phyloP scores from a whole-genome alignment of 2,329 filamentous ascomycete species.

The Metarhizium brunneum region DNA sequence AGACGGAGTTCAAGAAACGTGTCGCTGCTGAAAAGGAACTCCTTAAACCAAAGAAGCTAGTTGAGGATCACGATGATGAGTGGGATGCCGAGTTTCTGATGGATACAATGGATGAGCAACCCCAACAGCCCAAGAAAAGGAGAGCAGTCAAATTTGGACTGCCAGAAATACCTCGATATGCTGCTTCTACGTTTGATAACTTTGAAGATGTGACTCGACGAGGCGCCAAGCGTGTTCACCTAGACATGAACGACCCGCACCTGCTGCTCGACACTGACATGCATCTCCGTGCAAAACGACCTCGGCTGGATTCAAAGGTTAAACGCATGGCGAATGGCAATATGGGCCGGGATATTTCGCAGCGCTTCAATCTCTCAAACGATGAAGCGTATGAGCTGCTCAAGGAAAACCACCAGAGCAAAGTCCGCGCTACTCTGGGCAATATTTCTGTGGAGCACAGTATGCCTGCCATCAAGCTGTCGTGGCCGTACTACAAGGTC shows the following conservation, averaged over 20 bases:
- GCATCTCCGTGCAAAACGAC: conserved; percentile 52
- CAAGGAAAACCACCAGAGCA: conserved; percentile 95
- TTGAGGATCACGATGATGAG: conserved; percentile 42
- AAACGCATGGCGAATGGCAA: conserved; percentile 61
- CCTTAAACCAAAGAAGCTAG: conserved; percentile 20
- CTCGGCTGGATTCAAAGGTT: conserved; percentile 44
- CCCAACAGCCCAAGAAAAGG: conserved; percentile 55
- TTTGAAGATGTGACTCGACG: conserved; percentile 65
- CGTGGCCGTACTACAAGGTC: conserved; percentile 94
- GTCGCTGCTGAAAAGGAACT: conserved; percentile 22
- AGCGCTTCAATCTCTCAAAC: conserved; percentile 92
- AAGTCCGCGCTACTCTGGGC: conserved; percentile 84
- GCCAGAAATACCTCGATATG: conserved; percentile 47
- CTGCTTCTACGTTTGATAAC: conserved; percentile 68
- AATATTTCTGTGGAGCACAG: conserved; percentile 92
- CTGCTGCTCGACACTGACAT: conserved; percentile 74
- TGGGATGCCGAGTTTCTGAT: conserved; percentile 54
- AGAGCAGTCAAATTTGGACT: conserved; percentile 52
- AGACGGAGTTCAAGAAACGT: conserved; percentile 25
- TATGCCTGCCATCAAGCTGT: conserved; percentile 79
- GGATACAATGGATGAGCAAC: conserved; percentile 34
- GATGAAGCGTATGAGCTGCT: conserved; percentile 92
- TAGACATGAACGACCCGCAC: conserved; percentile 83
- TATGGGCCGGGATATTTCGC: conserved; percentile 61
- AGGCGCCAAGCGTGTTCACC: conserved; percentile 66